Conservation (phyloP, 441 rosid genomes). For the Brassica balearica region DNA sequence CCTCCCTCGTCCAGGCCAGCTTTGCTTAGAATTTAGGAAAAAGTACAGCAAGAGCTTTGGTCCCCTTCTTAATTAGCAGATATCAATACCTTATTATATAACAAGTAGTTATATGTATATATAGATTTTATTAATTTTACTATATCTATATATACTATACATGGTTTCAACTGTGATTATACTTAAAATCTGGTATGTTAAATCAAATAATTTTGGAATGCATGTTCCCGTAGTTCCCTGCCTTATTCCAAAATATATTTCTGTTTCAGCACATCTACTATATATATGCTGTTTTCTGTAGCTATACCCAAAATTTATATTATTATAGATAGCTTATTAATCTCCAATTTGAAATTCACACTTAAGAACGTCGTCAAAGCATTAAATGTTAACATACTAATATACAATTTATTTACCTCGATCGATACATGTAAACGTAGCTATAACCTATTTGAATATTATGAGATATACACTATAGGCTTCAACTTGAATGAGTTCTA, state of each 20-base stretch:
- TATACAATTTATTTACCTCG: slow-evolving; percentile 12
- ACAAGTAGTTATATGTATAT: neutral
- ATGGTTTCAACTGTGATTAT: slow-evolving; percentile 4
- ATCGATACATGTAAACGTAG: slow-evolving; percentile 21
- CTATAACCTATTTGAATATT: slow-evolving; percentile 23
- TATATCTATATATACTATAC: neutral
- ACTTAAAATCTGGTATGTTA: neutral
- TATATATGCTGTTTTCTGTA: neutral
- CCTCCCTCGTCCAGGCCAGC: slow-evolving; percentile 12
- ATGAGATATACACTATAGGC: slow-evolving; percentile 20
- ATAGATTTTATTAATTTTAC: neutral
- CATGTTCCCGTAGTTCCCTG: slow-evolving; percentile 6
- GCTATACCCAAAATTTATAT: neutral
- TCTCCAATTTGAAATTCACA: neutral
- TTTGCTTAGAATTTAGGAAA: slow-evolving; percentile 16
- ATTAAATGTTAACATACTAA: slow-evolving; percentile 8
- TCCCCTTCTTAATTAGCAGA: slow-evolving; percentile 35
- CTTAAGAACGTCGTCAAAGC: neutral
- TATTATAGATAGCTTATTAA: no score
- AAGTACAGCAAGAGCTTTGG: slow-evolving; percentile 33
- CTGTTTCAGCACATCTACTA: neutral
- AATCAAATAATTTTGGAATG: neutral
- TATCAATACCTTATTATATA: slow-evolving; percentile 8
- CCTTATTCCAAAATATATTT: neutral
- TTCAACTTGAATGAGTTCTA: slow-evolving; percentile 23